These are phyloP conservation scores for Polytrichum formosum DNA, from an alignment of 225 moss, liverwort and hornwort species.

Conservation along the genomic window DNA sequence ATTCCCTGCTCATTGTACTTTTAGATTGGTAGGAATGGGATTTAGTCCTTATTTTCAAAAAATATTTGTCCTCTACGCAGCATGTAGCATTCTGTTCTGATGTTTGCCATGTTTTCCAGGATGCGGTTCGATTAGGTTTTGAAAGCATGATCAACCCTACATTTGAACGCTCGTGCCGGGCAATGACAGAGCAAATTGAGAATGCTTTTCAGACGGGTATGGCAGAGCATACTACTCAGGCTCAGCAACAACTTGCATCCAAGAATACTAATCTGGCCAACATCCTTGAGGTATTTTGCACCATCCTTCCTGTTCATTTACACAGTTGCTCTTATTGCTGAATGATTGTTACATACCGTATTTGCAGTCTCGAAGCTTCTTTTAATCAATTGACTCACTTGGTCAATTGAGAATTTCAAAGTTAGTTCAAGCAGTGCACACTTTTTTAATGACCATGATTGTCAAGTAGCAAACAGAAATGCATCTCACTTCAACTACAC, in stretches of 20 bases:
- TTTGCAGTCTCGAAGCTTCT: too few relatives aligned
- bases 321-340: too few relatives aligned
- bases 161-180: conserved; percentile 76
- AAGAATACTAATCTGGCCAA: conserved; percentile 63
- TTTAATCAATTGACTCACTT: too few relatives aligned
- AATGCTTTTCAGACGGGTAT: conserved; percentile 65
- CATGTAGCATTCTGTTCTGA: background rate
- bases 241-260: conserved; percentile 68
- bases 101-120: conserved; percentile 30
- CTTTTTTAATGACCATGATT: too few relatives aligned
- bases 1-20: background rate
- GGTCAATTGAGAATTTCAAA: too few relatives aligned
- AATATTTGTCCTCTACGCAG: too few relatives aligned
- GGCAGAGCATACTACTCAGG: conserved; percentile 65
- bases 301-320: too few relatives aligned
- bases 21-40: background rate
- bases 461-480: too few relatives aligned
- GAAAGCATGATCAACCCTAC: conserved; percentile 62
- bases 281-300: conserved; percentile 56
- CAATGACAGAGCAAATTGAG: conserved; percentile 79
- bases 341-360: too few relatives aligned
- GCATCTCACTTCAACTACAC: too few relatives aligned
- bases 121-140: conserved; percentile 53
- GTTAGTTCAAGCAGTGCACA: too few relatives aligned
- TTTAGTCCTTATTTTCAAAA: background rate